Evolutionary conservation across 2,329 filamentous ascomycete species (phyloP), one percentile per base, ranked within the genome.

Genomic region (Bisporella sp.): DNA sequence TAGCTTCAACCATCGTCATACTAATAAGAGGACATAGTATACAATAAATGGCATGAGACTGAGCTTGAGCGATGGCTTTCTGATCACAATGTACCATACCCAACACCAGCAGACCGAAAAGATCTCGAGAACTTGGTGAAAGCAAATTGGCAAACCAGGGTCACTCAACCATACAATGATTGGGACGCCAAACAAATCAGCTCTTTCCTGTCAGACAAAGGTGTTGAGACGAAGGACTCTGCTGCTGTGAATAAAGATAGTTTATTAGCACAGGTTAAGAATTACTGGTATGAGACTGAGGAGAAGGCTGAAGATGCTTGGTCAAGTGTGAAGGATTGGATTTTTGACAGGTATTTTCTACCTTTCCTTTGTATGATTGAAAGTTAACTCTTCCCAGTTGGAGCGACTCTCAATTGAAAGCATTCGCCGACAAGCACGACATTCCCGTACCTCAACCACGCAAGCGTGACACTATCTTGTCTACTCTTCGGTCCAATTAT

Each of bases 11-110:
- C 21, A 40, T 33, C 5, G 13, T 3, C 29, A 31, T 53, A 30
- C 59, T 68, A 54, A 69, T 55, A 48, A 50, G 53, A 57, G 65
- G 53, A 56, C 59, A 45, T 64, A 96, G 92, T 85, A 12, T 97
- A 97, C 77, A 96, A 97, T 73, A 96, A 93, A 69, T 99, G 93
- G 93, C 92, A 97, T 64, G 85, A 97, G 75, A 95, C 89, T 28
- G 93, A 99, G 77, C 82, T 99, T 31, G 92, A 99, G 74, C 82
- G 91, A 64, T 99, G 93, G 93, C 82, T 99, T 46, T 87, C 87
- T 31, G 93, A 99, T 67, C 80, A 97, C 72, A 82, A 91, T 67
- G 77, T 99, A 51, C 89, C 92, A 7, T 90, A 96, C 68, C 90
- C 93, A n/a, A 84, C 82, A 8, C 82, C 91, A 8, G 83, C 92